Evolutionary conservation across 805 yeast species (phyloP), one percentile per base, ranked within the genome.

Genomic region (Scheffersomyces lignosus): DNA sequence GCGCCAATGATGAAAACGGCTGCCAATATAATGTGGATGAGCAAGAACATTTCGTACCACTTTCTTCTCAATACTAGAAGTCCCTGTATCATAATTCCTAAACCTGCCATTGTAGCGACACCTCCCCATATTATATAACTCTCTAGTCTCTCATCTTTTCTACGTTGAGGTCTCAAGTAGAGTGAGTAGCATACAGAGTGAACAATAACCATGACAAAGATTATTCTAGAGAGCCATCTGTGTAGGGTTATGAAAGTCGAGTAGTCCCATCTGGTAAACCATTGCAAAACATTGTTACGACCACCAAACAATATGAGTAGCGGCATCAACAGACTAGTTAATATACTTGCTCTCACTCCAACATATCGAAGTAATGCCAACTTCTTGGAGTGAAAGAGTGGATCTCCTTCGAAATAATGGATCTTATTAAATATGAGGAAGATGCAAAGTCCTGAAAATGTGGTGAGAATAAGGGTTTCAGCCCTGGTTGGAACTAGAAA

Each of bases 211-310:
- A 78, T 49, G 18, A 70, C 58, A 2, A 69, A 34, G 24, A 66
- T 51, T 9, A 71, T 56, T 43, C 86, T 65, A 1, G 80, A 71
- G 6, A 78, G 44, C 62, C 83, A 80, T 34, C 82, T 69, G 52
- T 81, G 87, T 48, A 72, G 75, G 20, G 75, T 61, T 31, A 79
- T 64, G 51, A 78, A 81, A 15, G 81, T 67, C 0, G 81, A 60
- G 37, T 45, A 68, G 37, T 51, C 66, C 68, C 60, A 63, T 28
- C 65, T 48, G 2, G 71, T 65, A 16, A 66, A 30, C 59, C 62
- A 56, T 45, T 65, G 73, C 18, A 69, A 51, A 32, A 61, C 51
- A 39, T 63, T 63, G 38, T 64, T 63, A 33, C 70, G 47, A 10
- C 68, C 68, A 7, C 60, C 68, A 44, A 62, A 60, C 10, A 64